phyloP scores from a whole-genome alignment of 805 yeast species.

The Ogataea methanolica region DNA sequence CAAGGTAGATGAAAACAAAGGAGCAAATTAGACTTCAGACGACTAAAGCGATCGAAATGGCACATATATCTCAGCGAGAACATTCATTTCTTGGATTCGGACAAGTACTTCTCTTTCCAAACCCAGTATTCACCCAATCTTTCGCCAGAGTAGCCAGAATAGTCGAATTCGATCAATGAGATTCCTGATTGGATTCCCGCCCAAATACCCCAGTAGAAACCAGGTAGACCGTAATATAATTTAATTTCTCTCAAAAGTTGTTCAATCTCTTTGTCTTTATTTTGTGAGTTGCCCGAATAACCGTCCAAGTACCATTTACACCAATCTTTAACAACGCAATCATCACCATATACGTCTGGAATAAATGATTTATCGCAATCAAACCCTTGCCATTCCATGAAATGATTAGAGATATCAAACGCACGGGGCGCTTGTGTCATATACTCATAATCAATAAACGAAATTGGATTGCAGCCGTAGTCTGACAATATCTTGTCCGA shows the following conservation, averaged over 20 bases:
- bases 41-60: no score
- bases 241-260: conserved; percentile 50
- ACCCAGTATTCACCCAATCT: conserved; percentile 65
- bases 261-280: conserved; percentile 27
- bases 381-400: conserved; percentile 81
- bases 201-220: conserved; percentile 85
- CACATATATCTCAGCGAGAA: no score
- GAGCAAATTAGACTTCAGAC: no score
- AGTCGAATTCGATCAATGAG: conserved; percentile 69
- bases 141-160: conserved; percentile 52
- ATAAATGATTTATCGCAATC: conserved; percentile 59
- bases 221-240: conserved; percentile 71
- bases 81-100: no score
- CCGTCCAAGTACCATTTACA: conserved; percentile 47
- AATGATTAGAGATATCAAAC: conserved; percentile 69
- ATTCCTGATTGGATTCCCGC: conserved; percentile 68
- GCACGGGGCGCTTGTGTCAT: conserved; percentile 71
- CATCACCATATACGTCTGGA: conserved; percentile 44
- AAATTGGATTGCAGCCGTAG: conserved; percentile 35
- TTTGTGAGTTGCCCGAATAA: conserved; percentile 13
- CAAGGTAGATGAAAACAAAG: no score
- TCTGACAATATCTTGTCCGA: conserved; percentile 1
- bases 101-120: conserved; percentile 46
- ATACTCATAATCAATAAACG: conserved; percentile 69
- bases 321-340: conserved; percentile 52